phyloP scores from a whole-genome alignment of 1,284 basidiomycete genomes.

The Nidula niveotomentosa region DNA sequence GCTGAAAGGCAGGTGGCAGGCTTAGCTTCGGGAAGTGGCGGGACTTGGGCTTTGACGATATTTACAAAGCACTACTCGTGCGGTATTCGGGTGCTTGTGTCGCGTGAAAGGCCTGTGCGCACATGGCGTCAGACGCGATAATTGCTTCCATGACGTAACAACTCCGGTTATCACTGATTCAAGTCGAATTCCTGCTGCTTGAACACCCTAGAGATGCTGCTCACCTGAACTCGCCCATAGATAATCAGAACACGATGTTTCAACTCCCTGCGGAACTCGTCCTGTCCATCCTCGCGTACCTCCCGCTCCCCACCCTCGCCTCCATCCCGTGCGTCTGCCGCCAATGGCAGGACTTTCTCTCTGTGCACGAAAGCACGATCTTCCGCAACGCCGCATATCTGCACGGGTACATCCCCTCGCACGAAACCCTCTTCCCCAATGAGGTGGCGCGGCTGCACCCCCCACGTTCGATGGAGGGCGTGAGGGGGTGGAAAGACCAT shows the following conservation, averaged over 20 bases:
- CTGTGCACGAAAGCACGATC: conserved; percentile 42
- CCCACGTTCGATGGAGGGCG: conserved; percentile 26
- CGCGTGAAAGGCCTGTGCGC: too few relatives aligned
- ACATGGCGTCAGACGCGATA: too few relatives aligned
- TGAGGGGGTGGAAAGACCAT: conserved; percentile 48
- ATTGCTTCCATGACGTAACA: too few relatives aligned
- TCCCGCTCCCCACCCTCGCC: conserved; percentile 41
- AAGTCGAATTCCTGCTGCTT: too few relatives aligned
- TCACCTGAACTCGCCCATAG: too few relatives aligned
- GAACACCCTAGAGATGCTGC: too few relatives aligned
- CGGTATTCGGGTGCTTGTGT: too few relatives aligned
- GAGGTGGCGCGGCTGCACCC: conserved; percentile 24
- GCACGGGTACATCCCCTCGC: conserved; percentile 41
- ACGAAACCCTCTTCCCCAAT: conserved; percentile 7
- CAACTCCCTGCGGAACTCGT: conserved; percentile 51
- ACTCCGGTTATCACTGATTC: too few relatives aligned
- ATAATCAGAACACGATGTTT: neutral
- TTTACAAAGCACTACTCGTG: too few relatives aligned
- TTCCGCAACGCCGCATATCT: conserved; percentile 52
- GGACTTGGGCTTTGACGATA: too few relatives aligned
- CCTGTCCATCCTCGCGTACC: conserved; percentile 40
- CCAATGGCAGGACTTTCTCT: conserved; percentile 42
- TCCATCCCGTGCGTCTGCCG: conserved; percentile 35
- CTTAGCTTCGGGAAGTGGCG: too few relatives aligned
- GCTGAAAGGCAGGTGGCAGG: too few relatives aligned